A percentile compares a stretch with the other conserved stretches of the same genome.
These are phyloP conservation scores for Psophocarpus tetragonolobus DNA, from an alignment of 306 rosid genomes.

Conservation along the genomic window DNA sequence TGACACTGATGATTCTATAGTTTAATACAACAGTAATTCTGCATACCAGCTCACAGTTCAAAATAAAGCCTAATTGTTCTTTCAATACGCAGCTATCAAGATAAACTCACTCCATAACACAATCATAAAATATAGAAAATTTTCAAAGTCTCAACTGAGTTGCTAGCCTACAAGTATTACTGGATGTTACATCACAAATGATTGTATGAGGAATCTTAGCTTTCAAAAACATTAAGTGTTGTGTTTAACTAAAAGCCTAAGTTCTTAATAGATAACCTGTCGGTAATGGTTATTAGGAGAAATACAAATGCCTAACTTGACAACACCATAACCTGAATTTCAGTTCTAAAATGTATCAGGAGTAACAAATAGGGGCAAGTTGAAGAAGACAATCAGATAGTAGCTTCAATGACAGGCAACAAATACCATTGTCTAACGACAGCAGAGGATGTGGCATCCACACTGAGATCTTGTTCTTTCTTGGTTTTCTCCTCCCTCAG, in stretches of 20 bases:
- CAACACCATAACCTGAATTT: neutral
- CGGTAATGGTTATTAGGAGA: neutral
- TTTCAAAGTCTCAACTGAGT: neutral
- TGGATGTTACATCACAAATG: neutral
- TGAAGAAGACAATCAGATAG: neutral
- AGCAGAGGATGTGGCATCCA: conserved; percentile 41
- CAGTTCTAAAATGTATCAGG: neutral
- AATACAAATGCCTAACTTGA: neutral
- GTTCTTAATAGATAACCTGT: neutral
- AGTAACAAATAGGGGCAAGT: neutral
- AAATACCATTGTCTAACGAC: conserved; percentile 61
- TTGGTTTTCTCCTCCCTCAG: conserved; percentile 59
- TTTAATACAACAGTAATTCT: neutral
- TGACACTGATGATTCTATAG: neutral
- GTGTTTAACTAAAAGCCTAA: neutral
- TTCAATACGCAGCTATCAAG: conserved; percentile 8
- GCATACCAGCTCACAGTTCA: neutral
- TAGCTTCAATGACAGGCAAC: neutral
- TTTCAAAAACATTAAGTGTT: neutral
- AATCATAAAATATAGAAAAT: neutral
- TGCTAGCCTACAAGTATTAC: neutral
- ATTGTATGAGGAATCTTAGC: neutral
- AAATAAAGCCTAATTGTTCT: neutral
- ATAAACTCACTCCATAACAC: neutral
- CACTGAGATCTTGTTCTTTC: conserved; percentile 57